Conservation (phyloP, 75 land plant species). For the Sequoia sempervirens region DNA sequence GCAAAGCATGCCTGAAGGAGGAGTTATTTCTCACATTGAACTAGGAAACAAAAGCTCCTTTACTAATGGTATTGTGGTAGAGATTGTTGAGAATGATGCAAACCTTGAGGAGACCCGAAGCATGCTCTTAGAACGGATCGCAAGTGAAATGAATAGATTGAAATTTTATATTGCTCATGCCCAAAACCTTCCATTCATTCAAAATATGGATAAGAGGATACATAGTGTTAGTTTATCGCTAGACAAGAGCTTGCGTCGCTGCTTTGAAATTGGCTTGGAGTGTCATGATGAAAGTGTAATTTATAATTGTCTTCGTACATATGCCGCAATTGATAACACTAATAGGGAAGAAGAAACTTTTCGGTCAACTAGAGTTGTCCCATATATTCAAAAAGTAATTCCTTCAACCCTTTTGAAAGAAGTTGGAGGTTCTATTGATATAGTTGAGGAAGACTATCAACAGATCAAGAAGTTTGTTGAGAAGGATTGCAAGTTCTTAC, state of each 20-base stretch:
- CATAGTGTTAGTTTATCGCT: too few species aligned
- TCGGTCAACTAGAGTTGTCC: constrained; percentile 72
- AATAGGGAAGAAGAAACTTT: constrained; percentile 84
- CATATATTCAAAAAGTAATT: constrained; percentile 60
- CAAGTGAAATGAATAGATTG: constrained; percentile 98
- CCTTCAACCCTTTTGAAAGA: constrained; percentile 26
- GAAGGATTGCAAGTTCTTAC: constrained; percentile 81
- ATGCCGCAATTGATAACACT: constrained; percentile 94
- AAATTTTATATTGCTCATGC: constrained; percentile 84
- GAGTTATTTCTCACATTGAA: constrained; percentile 30
- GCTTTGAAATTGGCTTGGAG: constrained; percentile 76
- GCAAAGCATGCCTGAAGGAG: constrained; percentile 72
- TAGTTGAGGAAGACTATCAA: constrained; percentile 61
- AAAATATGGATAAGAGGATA: too few species aligned
- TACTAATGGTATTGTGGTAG: constrained; percentile 40
- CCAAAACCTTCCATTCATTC: constrained; percentile 11
- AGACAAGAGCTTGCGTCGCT: constrained; percentile 66
- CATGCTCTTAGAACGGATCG: constrained; percentile 92
- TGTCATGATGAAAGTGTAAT: constrained; percentile 72
- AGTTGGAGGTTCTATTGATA: constrained; percentile 44
- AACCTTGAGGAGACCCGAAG: constrained; percentile 84
- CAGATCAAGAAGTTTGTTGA: constrained; percentile 59
- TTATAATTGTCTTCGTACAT: constrained; percentile 92
- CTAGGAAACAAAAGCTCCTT: constrained; percentile 22
- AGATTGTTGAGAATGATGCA: constrained; percentile 56